These are phyloP conservation scores for Fusarium dimerum DNA, from an alignment of 2,329 filamentous ascomycete species.

Conservation along the genomic window DNA sequence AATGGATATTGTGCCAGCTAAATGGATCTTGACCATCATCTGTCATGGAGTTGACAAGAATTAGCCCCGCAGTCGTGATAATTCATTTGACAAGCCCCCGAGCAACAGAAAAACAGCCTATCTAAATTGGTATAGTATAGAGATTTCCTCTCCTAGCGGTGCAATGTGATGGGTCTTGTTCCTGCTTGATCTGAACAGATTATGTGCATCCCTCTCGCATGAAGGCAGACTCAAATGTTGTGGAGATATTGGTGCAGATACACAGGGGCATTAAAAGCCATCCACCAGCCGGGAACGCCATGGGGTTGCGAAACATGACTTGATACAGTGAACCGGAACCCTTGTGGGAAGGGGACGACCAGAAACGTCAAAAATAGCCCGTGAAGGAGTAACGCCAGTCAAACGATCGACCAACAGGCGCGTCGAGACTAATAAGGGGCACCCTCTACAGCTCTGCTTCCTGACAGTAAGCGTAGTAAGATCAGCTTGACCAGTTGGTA, in stretches of 20 bases:
- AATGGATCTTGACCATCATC: too few relatives aligned
- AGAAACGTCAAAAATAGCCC: too few relatives aligned
- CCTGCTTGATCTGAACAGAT: neutral
- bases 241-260: neutral
- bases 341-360: too few relatives aligned
- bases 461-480: neutral
- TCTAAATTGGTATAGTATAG: too few relatives aligned
- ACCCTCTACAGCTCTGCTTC: neutral
- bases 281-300: neutral
- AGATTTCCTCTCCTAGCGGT: too few relatives aligned
- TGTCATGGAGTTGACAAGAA: too few relatives aligned
- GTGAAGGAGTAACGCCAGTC: too few relatives aligned
- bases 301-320: neutral
- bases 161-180: too few relatives aligned
- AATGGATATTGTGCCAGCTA: too few relatives aligned
- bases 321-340: neutral
- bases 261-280: neutral
- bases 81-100: too few relatives aligned
- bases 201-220: neutral
- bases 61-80: too few relatives aligned
- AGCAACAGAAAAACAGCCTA: too few relatives aligned
- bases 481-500: neutral
- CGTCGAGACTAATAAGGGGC: neutral
- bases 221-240: neutral
- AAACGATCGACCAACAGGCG: neutral